Conservation (phyloP, 331 rosid genomes). For the Telfairia occidentalis region DNA sequence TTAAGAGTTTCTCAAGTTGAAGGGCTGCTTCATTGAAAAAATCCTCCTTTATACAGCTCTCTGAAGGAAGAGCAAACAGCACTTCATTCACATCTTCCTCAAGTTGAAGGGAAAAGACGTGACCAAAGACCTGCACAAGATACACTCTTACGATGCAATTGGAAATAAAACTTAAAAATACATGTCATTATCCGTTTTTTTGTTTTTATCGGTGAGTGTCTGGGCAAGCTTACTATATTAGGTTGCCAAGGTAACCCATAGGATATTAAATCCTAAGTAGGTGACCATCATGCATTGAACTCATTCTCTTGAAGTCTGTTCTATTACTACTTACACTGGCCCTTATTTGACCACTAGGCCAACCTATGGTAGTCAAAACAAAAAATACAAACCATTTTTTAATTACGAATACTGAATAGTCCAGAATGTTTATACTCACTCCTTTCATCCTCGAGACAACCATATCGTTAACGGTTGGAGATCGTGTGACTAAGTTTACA, state of each 20-base stretch:
- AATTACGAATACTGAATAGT: background rate
- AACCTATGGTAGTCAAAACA: too few species aligned
- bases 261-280: too few species aligned
- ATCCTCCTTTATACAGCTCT: conserved; percentile 35
- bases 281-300: too few species aligned
- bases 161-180: background rate
- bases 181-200: too few species aligned
- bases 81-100: conserved; percentile 94
- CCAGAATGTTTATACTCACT: conserved; percentile 34
- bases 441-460: conserved; percentile 60
- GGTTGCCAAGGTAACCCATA: too few species aligned
- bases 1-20: conserved; percentile 55
- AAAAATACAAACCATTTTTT: background rate
- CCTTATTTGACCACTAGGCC: too few species aligned
- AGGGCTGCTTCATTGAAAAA: conserved; percentile 41
- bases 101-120: conserved; percentile 56
- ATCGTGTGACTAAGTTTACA: conserved; percentile 78
- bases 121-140: conserved; percentile 53
- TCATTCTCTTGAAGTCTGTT: too few species aligned
- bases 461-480: conserved; percentile 51
- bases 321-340: too few species aligned
- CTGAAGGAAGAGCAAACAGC: conserved; percentile 56
- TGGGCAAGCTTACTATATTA: too few species aligned
- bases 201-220: too few species aligned
- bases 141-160: background rate